phyloP scores from a whole-genome alignment of 2,329 filamentous ascomycete species.

The Phyllosticta paracitricarpa region DNA sequence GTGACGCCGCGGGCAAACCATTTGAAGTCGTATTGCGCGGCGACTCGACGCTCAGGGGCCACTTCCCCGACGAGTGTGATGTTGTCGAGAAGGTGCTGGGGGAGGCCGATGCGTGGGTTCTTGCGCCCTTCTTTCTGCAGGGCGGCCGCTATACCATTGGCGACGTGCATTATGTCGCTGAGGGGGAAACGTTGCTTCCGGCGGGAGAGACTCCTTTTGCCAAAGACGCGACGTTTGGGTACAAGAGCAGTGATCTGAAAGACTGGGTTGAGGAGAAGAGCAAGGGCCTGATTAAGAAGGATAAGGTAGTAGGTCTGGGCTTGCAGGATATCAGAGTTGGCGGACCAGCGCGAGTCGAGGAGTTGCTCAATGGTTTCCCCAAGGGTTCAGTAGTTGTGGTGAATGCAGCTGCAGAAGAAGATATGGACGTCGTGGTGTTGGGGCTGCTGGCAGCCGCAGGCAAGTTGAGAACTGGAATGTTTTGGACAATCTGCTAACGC shows the following conservation, averaged over 20 bases:
- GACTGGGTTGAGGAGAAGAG: slow-evolving; percentile 48
- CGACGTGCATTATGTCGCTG: slow-evolving; percentile 49
- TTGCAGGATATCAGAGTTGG: slow-evolving; percentile 40
- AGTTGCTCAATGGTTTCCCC: slow-evolving; percentile 29
- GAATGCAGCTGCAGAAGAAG: slow-evolving; percentile 44
- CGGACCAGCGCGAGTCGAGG: slow-evolving; percentile 33
- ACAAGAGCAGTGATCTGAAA: slow-evolving; percentile 42
- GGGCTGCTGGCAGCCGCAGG: slow-evolving; percentile 35
- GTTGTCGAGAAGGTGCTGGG: slow-evolving; percentile 43
- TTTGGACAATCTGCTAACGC: background rate
- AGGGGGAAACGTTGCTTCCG: slow-evolving; percentile 40
- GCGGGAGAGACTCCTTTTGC: slow-evolving; percentile 47
- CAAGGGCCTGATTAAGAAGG: slow-evolving; percentile 29
- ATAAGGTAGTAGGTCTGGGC: slow-evolving; percentile 35
- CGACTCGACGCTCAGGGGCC: slow-evolving; percentile 48
- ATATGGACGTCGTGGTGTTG: slow-evolving; percentile 46
- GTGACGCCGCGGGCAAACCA: slow-evolving; percentile 25
- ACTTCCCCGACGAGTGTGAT: slow-evolving; percentile 47
- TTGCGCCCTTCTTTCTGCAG: slow-evolving; percentile 51
- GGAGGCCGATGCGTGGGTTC: slow-evolving; percentile 39
- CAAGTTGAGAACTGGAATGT: background rate
- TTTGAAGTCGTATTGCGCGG: slow-evolving; percentile 49
- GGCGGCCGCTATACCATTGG: slow-evolving; percentile 48
- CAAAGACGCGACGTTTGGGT: slow-evolving; percentile 48
- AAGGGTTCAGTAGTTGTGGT: slow-evolving; percentile 38